phyloP scores from a whole-genome alignment of 2,329 filamentous ascomycete genomes.

The Rhinocladiella mackenziei region DNA sequence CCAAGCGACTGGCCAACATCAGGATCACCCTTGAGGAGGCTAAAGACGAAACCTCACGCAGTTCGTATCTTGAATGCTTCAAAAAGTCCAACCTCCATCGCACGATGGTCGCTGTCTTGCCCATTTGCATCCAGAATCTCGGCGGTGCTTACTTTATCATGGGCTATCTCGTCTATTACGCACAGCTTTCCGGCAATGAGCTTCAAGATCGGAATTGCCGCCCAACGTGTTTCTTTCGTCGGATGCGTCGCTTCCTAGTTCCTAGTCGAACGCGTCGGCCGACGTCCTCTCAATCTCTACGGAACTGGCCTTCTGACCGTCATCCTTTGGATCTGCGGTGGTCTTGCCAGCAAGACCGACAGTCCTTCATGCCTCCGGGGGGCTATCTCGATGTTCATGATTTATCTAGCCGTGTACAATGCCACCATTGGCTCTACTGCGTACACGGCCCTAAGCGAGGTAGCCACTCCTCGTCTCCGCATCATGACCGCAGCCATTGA shows the following conservation, averaged over 20 bases:
- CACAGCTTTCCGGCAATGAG: constrained; percentile 41
- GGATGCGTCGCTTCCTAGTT: constrained; percentile 43
- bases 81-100: constrained; percentile 37
- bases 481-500: constrained; percentile 35
- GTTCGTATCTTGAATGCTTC: constrained; percentile 42
- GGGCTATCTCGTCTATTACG: constrained; percentile 44
- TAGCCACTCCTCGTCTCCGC: constrained; percentile 38
- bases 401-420: constrained; percentile 42
- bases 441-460: constrained; percentile 39
- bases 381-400: constrained; percentile 36
- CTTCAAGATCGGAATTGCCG: constrained; percentile 40
- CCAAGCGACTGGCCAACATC: constrained; percentile 34
- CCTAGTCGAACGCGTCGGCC: constrained; percentile 39
- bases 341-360: constrained; percentile 32
- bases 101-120: constrained; percentile 40
- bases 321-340: constrained; percentile 41
- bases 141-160: constrained; percentile 38
- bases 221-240: constrained; percentile 38
- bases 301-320: constrained; percentile 36
- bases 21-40: constrained; percentile 30
- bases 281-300: constrained; percentile 37
- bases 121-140: constrained; percentile 37
- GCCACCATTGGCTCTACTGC: constrained; percentile 41
- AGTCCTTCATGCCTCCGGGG: constrained; percentile 7
- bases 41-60: constrained; percentile 35